Conservation (phyloP, 768 basidiomycete genomes). For the Flagelloscypha sp. region DNA sequence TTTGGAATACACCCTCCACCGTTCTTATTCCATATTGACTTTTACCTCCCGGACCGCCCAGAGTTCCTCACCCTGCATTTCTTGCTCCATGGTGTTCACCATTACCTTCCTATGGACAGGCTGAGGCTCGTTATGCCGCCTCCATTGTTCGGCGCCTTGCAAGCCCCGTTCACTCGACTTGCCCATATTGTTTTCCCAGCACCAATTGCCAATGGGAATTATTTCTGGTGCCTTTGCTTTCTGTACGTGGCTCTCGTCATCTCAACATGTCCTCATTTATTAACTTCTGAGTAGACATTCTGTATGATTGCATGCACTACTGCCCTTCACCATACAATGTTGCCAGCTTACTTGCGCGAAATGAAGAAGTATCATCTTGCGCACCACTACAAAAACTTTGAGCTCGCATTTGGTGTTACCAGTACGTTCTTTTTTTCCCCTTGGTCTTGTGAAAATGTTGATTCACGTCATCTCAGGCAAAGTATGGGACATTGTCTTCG, state of each 20-base stretch:
- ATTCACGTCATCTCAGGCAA: constrained; percentile 44
- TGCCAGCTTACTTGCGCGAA: constrained; percentile 79
- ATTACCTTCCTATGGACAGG: constrained; percentile 96
- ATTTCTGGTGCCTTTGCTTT: constrained; percentile 78
- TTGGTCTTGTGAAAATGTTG: neutral
- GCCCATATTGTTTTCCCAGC: constrained; percentile 77
- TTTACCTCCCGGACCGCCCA: constrained; percentile 74
- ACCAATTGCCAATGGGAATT: constrained; percentile 82
- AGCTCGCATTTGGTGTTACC: constrained; percentile 95
- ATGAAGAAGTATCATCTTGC: constrained; percentile 98
- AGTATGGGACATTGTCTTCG: constrained; percentile 91
- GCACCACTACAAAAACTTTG: constrained; percentile 97
- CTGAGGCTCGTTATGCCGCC: constrained; percentile 98
- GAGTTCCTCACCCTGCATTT: constrained; percentile 83
- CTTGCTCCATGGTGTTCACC: constrained; percentile 90
- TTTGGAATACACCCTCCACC: constrained; percentile 87
- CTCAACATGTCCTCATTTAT: constrained; percentile 2
- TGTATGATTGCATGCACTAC: constrained; percentile 91
- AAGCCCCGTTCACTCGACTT: constrained; percentile 80
- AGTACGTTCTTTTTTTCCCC: constrained; percentile 35
- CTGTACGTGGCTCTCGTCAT: constrained; percentile 37
- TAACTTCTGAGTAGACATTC: constrained; percentile 45
- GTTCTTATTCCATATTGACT: constrained; percentile 98
- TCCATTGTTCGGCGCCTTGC: constrained; percentile 63
- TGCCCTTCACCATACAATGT: constrained; percentile 79